phyloP scores from a whole-genome alignment of 345 rosid genomes.

The Eucalyptus pauciflora region DNA sequence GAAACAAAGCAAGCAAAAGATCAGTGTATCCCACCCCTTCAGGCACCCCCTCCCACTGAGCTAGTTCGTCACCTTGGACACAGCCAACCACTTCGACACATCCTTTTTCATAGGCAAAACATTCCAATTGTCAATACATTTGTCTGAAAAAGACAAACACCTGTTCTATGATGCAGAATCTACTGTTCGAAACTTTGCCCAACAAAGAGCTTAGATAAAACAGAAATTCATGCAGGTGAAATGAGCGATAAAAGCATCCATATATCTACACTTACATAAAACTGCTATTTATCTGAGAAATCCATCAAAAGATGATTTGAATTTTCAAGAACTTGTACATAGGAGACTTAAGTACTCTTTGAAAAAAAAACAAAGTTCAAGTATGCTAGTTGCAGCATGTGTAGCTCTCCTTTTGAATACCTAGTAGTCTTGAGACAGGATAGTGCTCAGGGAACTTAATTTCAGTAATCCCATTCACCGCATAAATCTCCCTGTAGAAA shows the following conservation, averaged over 20 bases:
- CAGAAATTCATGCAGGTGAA: neutral
- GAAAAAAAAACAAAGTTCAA: conserved; percentile 33
- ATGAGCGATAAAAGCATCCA: neutral
- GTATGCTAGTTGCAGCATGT: neutral
- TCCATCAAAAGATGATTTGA: neutral
- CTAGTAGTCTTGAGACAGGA: conserved; percentile 9
- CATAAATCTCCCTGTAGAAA: conserved; percentile 52
- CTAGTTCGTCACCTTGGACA: conserved; percentile 39
- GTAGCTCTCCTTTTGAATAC: neutral
- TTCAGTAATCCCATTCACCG: neutral
- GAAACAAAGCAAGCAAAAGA: neutral
- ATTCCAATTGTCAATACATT: neutral
- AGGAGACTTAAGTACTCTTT: conserved; percentile 13
- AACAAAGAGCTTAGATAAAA: neutral
- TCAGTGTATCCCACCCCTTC: conserved; percentile 30
- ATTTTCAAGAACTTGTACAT: neutral
- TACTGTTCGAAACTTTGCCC: neutral
- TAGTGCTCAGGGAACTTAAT: neutral
- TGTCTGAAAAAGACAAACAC: neutral
- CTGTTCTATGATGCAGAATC: neutral
- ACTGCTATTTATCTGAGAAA: neutral
- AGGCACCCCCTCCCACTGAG: conserved; percentile 43
- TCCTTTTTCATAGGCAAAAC: conserved; percentile 6
- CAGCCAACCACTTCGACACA: conserved; percentile 66
- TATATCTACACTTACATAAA: neutral